Evolutionary conservation across 2,329 filamentous ascomycete species (phyloP).

Genomic region (Fusarium keratoplasticum): DNA sequence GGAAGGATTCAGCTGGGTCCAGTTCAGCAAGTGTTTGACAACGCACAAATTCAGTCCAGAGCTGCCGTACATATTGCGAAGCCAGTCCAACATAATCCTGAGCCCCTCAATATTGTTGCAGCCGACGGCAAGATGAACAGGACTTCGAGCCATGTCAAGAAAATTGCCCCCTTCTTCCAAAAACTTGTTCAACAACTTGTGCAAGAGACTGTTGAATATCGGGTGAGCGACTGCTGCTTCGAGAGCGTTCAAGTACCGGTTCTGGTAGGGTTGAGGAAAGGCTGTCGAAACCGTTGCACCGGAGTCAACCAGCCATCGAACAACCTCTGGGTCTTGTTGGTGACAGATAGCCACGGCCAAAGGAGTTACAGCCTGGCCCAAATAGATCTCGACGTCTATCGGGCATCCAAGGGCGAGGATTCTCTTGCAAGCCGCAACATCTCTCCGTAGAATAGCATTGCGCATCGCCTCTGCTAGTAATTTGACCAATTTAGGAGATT

Average conservation of each 20-base stretch:
- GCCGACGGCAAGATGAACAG: background rate
- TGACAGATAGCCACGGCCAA: background rate
- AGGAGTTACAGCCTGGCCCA: background rate
- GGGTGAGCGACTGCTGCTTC: background rate
- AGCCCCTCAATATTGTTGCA: background rate
- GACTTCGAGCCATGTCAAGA: background rate
- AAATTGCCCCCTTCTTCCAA: background rate
- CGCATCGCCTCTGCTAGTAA: background rate
- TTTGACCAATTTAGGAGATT: rapidly evolving
- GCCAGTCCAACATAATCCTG: background rate
- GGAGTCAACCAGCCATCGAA: background rate
- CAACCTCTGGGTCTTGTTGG: background rate
- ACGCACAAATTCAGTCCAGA: background rate
- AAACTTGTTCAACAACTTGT: background rate
- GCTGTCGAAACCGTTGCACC: background rate
- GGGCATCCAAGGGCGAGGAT: background rate
- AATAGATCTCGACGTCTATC: background rate
- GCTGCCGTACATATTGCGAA: background rate
- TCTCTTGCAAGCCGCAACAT: background rate
- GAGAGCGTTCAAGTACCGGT: background rate
- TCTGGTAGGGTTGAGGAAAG: background rate
- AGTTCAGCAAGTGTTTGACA: too few species aligned
- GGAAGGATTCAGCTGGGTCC: background rate
- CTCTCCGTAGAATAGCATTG: background rate
- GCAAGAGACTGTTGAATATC: background rate